Conservation (phyloP, 805 yeast species). For the Babjeviella inositovora region DNA sequence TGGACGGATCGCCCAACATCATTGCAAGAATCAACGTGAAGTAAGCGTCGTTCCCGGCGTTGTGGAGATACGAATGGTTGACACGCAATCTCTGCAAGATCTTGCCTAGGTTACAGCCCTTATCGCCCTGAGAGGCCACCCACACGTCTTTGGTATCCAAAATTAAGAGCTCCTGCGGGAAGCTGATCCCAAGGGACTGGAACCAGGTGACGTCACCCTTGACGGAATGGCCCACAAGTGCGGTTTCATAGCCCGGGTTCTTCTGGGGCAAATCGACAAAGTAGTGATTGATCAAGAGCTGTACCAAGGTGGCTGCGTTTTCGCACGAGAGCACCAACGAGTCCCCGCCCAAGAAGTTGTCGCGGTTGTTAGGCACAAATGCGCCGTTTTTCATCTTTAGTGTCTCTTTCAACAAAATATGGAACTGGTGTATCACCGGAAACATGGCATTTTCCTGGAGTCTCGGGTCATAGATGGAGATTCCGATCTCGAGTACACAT, state of each 20-base stretch:
- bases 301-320: conserved; percentile 20
- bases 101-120: conserved; percentile 26
- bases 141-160: conserved; percentile 35
- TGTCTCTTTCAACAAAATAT: conserved; percentile 27
- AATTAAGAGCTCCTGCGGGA: conserved; percentile 15
- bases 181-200: conserved; percentile 20
- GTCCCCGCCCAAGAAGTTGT: conserved; percentile 31
- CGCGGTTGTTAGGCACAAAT: conserved; percentile 37
- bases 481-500: conserved; percentile 38
- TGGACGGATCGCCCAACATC: conserved; percentile 30
- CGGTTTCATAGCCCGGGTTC: conserved; percentile 11
- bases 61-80: conserved; percentile 47
- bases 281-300: conserved; percentile 24
- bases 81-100: conserved; percentile 26
- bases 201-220: conserved; percentile 40
- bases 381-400: conserved; percentile 25
- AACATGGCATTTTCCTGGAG: conserved; percentile 17
- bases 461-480: conserved; percentile 38
- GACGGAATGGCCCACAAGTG: conserved; percentile 46
- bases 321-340: conserved; percentile 20
- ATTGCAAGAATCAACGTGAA: conserved; percentile 38
- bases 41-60: conserved; percentile 61
- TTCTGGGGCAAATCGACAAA: conserved; percentile 10
- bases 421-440: conserved; percentile 22
- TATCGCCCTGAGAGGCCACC: conserved; percentile 17